These are phyloP conservation scores for Colletotrichum acutatum DNA, from an alignment of 2,329 filamentous ascomycete species.

Conservation along the genomic window DNA sequence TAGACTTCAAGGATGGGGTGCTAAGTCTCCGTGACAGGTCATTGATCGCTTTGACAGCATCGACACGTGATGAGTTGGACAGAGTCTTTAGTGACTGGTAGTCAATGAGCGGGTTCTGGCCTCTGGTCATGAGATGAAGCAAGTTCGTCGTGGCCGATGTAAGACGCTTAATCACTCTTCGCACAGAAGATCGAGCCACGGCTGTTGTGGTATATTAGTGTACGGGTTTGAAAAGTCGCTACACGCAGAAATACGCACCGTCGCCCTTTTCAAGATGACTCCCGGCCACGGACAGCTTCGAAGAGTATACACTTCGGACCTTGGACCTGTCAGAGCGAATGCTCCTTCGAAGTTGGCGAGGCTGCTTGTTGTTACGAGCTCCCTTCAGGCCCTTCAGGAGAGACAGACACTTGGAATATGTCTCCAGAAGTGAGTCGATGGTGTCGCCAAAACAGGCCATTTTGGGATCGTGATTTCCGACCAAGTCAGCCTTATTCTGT, in stretches of 20 bases:
- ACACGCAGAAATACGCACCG: constrained; percentile 48
- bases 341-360: constrained; percentile 45
- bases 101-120: constrained; percentile 50
- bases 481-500: neutral
- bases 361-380: constrained; percentile 32
- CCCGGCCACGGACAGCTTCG: constrained; percentile 53
- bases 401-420: constrained; percentile 58
- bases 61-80: constrained; percentile 58
- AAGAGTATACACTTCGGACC: constrained; percentile 55
- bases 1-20: constrained; percentile 15
- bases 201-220: constrained; percentile 41
- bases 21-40: constrained; percentile 52
- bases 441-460: constrained; percentile 56
- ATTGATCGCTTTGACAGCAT: constrained; percentile 61
- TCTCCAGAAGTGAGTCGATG: constrained; percentile 57
- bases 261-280: constrained; percentile 58
- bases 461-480: neutral
- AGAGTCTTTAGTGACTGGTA: constrained; percentile 59
- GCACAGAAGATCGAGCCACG: constrained; percentile 51
- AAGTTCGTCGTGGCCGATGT: constrained; percentile 53
- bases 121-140: constrained; percentile 47
- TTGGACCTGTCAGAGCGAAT: constrained; percentile 53
- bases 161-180: constrained; percentile 55
- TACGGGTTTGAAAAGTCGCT: neutral
- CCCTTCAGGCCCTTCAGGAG: constrained; percentile 51